A percentile compares a stretch with the other conserved stretches of the same genome.
phyloP scores from a whole-genome alignment of 257 asterid species.

The Avicennia marina region DNA sequence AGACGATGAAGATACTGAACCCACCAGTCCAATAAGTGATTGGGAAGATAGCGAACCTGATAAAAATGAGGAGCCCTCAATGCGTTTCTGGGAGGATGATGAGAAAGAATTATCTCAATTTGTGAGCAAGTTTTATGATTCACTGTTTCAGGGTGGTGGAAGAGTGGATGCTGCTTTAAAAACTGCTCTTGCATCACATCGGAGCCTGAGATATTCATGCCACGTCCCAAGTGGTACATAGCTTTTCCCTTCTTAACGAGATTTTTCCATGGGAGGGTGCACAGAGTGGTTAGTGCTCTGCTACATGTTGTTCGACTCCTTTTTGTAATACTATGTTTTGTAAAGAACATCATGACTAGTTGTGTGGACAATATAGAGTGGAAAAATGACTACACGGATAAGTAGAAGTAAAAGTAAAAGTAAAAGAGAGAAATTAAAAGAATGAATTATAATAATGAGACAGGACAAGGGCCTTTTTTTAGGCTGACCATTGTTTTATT shows the following conservation, averaged over 20 bases:
- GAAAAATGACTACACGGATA: background rate
- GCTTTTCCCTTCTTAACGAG: background rate
- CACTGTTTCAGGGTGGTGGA: constrained; percentile 70
- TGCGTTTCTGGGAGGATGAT: constrained; percentile 71
- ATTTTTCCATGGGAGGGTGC: no score
- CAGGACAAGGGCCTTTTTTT: constrained; percentile 4
- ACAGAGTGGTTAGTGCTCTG: no score
- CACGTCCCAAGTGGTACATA: constrained; percentile 45
- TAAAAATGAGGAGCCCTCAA: constrained; percentile 42
- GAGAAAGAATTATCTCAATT: constrained; percentile 86
- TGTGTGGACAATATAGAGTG: constrained; percentile 11
- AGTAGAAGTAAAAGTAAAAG: background rate
- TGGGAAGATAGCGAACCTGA: constrained; percentile 95
- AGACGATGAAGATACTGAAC: constrained; percentile 70
- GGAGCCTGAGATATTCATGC: constrained; percentile 64
- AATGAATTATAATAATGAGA: background rate
- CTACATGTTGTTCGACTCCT: background rate
- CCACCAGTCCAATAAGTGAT: constrained; percentile 71
- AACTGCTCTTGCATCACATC: constrained; percentile 55
- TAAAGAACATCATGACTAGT: constrained; percentile 3
- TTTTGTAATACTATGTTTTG: constrained; percentile 16
- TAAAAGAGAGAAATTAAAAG: constrained; percentile 6
- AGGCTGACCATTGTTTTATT: no score
- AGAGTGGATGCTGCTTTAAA: constrained; percentile 58
- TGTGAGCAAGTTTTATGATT: constrained; percentile 59